Conservation (phyloP, 257 asterid species). For the Nicotiana knightiana region DNA sequence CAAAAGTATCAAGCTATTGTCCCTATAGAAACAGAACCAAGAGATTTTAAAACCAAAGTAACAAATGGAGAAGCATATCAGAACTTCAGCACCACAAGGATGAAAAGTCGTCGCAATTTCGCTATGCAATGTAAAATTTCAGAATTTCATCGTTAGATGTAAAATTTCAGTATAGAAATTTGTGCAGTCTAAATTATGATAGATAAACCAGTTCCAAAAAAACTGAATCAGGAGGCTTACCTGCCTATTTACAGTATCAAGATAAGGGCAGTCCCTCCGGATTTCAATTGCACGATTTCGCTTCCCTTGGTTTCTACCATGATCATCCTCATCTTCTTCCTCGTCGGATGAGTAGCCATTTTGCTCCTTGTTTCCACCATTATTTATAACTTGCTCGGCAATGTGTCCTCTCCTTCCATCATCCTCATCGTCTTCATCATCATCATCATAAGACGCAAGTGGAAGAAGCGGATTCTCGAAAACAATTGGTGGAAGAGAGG, state of each 20-base stretch:
- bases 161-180: not conserved
- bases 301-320: constrained; percentile 33
- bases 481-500: constrained; percentile 24
- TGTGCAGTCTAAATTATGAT: not conserved
- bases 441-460: constrained; percentile 64
- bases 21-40: not conserved
- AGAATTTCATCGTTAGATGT: not conserved
- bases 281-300: constrained; percentile 60
- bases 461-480: constrained; percentile 72
- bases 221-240: constrained; percentile 28
- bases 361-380: constrained; percentile 14
- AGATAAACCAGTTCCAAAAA: not conserved
- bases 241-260: constrained; percentile 96
- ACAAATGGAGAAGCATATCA: not conserved
- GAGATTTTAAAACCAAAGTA: not conserved
- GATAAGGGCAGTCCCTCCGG: constrained; percentile 94
- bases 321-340: constrained; percentile 36
- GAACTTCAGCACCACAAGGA: not conserved
- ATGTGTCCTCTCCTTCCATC: constrained; percentile 21
- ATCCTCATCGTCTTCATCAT: constrained; percentile 58
- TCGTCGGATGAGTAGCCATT: constrained; percentile 23
- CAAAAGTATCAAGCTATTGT: not conserved
- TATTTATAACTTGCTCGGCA: constrained; percentile 10
- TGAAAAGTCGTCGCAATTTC: not conserved
- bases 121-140: not conserved